Base-by-base conservation (phyloP, 805 yeast species). In the Schwanniomyces yamadae region DNA sequence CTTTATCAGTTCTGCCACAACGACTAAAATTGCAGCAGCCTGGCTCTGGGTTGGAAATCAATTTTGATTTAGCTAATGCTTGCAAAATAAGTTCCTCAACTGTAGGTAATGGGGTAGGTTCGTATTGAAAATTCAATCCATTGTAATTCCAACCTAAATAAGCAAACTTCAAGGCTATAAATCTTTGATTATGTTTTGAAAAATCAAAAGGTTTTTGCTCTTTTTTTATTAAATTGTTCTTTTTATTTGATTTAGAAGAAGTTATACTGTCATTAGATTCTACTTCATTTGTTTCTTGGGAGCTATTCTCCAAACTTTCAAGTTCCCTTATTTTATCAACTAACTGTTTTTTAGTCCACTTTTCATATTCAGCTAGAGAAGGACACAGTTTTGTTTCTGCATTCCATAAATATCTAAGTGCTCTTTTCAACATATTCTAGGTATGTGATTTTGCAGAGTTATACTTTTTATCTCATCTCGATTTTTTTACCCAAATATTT, bases 81-180 rank as follows among this genome's bases (percentile, higher is more conserved):
- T 82, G 74, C 26, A 93, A 57, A 4, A 93, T 73, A 25, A 72
- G 75, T 19, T 78, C 80, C 52, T 93, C 99, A 2, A 93, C 90
- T 0, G 99, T 93, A 0, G 95, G 95, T 6, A 86, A 62, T 1
- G 82, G 83, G 0, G 93, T 84, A 3, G 75, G 76, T 19, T 80
- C 89, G 41, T 73, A 73, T 59, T 93, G 98, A 31, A 77, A 65
- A 0, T 95, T 96, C 16, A 93, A 66, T 0, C 99, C 99, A 54
- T 83, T 88, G 59, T 93, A 93, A 52, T 84, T 77, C 97, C 97
- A 91, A 1, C 99, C 99, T 32, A 86, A 53, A 57, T 93, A 93
- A 0, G 96, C 84, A 62, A 93, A 93, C 42, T 77, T 68, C 20
- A 93, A 52, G 0, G 95, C 98, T 10, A 93, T 74, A 41, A 77